A percentile compares a stretch with the other conserved stretches of the same genome.
These are phyloP conservation scores for Metschnikowia matae DNA, from an alignment of 805 yeast species.

Conservation along the genomic window DNA sequence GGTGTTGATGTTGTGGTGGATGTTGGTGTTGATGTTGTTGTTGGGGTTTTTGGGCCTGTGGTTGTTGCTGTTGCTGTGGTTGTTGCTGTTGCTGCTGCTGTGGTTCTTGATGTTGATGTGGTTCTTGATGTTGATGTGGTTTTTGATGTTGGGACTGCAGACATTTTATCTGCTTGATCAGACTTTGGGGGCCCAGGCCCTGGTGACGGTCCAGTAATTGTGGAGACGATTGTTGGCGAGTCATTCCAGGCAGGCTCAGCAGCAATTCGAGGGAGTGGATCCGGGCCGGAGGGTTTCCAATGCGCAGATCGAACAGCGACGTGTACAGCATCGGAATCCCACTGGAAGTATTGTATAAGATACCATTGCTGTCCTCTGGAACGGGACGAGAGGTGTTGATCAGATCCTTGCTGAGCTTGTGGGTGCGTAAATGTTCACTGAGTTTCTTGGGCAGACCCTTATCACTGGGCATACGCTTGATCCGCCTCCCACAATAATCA, in stretches of 20 bases:
- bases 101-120: constrained; percentile 1
- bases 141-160: constrained; percentile 1
- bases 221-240: constrained; percentile 1
- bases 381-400: constrained; percentile 38
- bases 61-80: constrained; percentile 1
- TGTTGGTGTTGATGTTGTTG: neutral
- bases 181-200: neutral
- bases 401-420: constrained; percentile 41
- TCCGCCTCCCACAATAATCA: constrained; percentile 49
- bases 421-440: constrained; percentile 54
- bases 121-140: neutral
- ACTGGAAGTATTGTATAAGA: constrained; percentile 31
- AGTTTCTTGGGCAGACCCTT: constrained; percentile 59
- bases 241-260: neutral
- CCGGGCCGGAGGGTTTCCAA: neutral
- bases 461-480: constrained; percentile 47
- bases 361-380: constrained; percentile 37
- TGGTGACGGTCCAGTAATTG: constrained; percentile 1
- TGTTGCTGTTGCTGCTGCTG: neutral
- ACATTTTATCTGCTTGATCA: neutral
- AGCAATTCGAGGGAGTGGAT: neutral
- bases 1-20: constrained; percentile 6
- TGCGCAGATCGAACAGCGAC: constrained; percentile 2
- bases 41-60: neutral
- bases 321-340: constrained; percentile 24